phyloP scores from a whole-genome alignment of 805 yeast species.

The Hanseniaspora lindneri region DNA sequence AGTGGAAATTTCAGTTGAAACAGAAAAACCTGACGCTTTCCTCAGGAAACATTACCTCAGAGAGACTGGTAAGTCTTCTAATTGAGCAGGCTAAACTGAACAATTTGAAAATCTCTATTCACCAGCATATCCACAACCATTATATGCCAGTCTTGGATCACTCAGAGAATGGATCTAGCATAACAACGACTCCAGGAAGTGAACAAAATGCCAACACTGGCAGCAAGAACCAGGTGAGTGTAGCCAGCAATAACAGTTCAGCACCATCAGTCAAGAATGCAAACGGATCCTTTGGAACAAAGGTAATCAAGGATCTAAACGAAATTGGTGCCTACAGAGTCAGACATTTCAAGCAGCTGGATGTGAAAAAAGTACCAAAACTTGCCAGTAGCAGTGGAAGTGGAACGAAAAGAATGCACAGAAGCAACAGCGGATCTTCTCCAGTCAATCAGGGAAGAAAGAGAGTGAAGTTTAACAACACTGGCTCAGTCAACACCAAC shows the following conservation, averaged over 20 bases:
- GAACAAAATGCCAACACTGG: background rate
- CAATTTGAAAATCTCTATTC: conserved; percentile 53
- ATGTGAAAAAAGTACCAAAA: conserved; percentile 29
- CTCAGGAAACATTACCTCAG: conserved; percentile 41
- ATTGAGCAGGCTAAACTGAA: conserved; percentile 49
- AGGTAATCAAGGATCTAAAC: conserved; percentile 21
- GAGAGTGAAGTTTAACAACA: background rate
- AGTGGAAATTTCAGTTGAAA: conserved; percentile 51
- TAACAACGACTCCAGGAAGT: conserved; percentile 7
- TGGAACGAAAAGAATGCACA: background rate
- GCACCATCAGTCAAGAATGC: conserved; percentile 4
- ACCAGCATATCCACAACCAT: conserved; percentile 79
- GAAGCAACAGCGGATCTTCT: conserved; percentile 1
- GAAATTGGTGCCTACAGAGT: conserved; percentile 46
- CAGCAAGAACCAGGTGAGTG: background rate
- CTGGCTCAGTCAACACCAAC: background rate
- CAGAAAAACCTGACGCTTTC: conserved; percentile 39
- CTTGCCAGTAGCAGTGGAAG: conserved; percentile 11
- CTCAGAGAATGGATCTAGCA: conserved; percentile 8
- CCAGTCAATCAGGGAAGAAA: background rate
- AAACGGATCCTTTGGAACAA: conserved; percentile 12
- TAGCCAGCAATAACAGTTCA: background rate
- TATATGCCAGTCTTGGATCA: conserved; percentile 36
- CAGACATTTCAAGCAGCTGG: conserved; percentile 59
- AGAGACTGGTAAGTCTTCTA: conserved; percentile 44